These are phyloP conservation scores for Penicillium tannophilum DNA, from an alignment of 495 filamentous ascomycete species.

Conservation along the genomic window DNA sequence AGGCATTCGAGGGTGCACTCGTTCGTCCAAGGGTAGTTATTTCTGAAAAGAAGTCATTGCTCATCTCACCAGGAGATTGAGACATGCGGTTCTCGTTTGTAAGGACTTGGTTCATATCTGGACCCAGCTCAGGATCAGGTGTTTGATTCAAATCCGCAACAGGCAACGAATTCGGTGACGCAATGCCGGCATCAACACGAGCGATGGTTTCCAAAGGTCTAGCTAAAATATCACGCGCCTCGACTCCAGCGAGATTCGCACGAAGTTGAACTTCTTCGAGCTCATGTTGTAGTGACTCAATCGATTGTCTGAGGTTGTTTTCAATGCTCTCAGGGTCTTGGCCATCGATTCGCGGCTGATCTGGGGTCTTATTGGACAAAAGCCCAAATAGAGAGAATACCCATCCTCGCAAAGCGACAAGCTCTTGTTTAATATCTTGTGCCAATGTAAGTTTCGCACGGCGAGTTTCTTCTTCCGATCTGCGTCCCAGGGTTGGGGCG, in stretches of 20 bases:
- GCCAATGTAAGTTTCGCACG: conserved; percentile 42
- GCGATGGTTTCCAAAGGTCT: conserved; percentile 13
- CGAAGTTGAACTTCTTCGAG: conserved; percentile 29
- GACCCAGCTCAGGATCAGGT: conserved; percentile 17
- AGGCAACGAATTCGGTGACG: conserved; percentile 7
- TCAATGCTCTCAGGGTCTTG: conserved; percentile 31
- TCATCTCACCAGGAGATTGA: conserved; percentile 44
- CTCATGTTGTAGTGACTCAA: conserved; percentile 36
- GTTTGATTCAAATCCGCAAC: conserved; percentile 5
- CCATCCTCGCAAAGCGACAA: conserved; percentile 35
- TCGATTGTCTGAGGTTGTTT: conserved; percentile 26
- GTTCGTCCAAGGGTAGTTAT: conserved; percentile 32
- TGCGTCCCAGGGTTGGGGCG: conserved; percentile 45
- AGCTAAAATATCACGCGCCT: conserved; percentile 5
- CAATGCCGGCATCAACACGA: conserved; percentile 8
- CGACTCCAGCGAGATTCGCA: conserved; percentile 7
- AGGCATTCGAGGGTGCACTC: conserved; percentile 22
- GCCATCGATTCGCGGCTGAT: conserved; percentile 18
- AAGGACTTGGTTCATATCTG: conserved; percentile 32
- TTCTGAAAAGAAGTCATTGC: conserved; percentile 34
- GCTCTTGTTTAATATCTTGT: conserved; percentile 43
- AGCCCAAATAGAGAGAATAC: conserved; percentile 36
- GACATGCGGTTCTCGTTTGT: conserved; percentile 41
- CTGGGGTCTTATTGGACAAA: conserved; percentile 16
- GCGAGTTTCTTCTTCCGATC: conserved; percentile 42